Percentiles rank a stretch among this genome's conserved stretches.
Evolutionary conservation across 192 early-diverging fungal genomes (phyloP).

Genomic region (Backusella liffmaniae): DNA sequence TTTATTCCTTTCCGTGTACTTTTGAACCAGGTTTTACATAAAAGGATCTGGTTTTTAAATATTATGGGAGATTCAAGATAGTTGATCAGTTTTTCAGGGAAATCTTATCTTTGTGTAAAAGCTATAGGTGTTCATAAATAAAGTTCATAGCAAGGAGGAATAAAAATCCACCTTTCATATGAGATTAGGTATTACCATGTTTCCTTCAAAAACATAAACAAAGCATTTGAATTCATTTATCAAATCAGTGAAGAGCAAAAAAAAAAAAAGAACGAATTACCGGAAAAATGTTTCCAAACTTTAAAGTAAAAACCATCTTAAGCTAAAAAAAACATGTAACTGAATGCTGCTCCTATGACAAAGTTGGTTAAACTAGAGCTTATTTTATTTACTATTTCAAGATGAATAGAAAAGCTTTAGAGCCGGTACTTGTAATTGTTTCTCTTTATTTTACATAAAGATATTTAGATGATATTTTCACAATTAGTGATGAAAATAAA

Average conservation of each 20-base stretch:
- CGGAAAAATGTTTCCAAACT: not conserved
- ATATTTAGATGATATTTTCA: not conserved
- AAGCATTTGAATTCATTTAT: not conserved
- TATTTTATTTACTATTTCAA: not conserved
- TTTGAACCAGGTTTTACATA: not conserved
- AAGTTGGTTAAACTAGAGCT: not conserved
- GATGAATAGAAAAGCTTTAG: not conserved
- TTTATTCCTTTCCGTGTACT: not conserved
- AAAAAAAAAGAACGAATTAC: not conserved
- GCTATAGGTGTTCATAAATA: not conserved
- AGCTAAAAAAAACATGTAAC: not conserved
- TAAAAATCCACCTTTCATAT: not conserved
- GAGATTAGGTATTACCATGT: not conserved
- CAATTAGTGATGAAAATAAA: not conserved
- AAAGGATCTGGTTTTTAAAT: not conserved
- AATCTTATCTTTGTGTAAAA: not conserved
- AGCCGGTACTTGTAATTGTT: not conserved
- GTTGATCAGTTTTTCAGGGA: not conserved
- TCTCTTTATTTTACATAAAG: not conserved
- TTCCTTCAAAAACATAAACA: not conserved
- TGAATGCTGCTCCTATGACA: not conserved
- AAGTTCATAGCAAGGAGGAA: not conserved
- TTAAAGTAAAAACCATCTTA: not conserved
- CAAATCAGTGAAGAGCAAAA: not conserved
- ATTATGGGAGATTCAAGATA: not conserved